These are phyloP conservation scores for Calonectria multiphialidica DNA, from an alignment of 2,329 filamentous ascomycete species.

Conservation along the genomic window DNA sequence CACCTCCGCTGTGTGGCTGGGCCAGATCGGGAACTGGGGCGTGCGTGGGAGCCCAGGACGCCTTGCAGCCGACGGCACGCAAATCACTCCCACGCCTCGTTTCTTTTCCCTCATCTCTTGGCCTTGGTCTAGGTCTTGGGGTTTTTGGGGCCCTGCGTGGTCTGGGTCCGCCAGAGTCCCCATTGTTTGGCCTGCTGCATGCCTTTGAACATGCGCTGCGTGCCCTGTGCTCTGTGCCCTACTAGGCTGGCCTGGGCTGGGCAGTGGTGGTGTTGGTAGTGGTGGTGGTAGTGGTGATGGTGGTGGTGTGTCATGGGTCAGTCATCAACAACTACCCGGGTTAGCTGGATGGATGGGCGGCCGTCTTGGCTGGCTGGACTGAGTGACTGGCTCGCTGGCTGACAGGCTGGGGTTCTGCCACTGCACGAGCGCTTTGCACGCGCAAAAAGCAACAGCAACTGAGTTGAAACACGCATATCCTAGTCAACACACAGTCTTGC, in stretches of 20 bases:
- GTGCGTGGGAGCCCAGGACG: slow-evolving; percentile 32
- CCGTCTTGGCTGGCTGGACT: slow-evolving; percentile 21
- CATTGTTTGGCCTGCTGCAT: slow-evolving; percentile 21
- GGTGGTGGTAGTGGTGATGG: slow-evolving; percentile 4
- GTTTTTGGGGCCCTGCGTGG: not conserved
- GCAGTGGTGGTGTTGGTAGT: not conserved
- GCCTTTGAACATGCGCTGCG: slow-evolving; percentile 21
- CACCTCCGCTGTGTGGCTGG: slow-evolving; percentile 40
- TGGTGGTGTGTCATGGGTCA: slow-evolving; percentile 25
- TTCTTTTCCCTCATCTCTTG: slow-evolving; percentile 19
- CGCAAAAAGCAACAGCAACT: slow-evolving; percentile 8
- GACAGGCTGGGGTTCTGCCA: slow-evolving; percentile 22
- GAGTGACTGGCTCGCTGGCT: slow-evolving; percentile 33
- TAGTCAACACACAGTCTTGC: not conserved
- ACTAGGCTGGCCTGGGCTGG: not conserved
- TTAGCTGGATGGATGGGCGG: slow-evolving; percentile 30
- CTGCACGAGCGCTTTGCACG: slow-evolving; percentile 11
- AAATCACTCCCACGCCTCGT: slow-evolving; percentile 37
- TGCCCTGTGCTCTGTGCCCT: slow-evolving; percentile 8
- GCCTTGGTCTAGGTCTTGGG: slow-evolving; percentile 7
- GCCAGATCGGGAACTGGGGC: slow-evolving; percentile 43
- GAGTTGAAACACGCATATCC: slow-evolving; percentile 18
- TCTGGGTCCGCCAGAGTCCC: slow-evolving; percentile 14
- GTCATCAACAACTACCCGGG: slow-evolving; percentile 23
- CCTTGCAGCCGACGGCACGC: slow-evolving; percentile 29